These are phyloP conservation scores for Gigaspora rosea DNA, from an alignment of 192 early-diverging fungal species.

Conservation along the genomic window DNA sequence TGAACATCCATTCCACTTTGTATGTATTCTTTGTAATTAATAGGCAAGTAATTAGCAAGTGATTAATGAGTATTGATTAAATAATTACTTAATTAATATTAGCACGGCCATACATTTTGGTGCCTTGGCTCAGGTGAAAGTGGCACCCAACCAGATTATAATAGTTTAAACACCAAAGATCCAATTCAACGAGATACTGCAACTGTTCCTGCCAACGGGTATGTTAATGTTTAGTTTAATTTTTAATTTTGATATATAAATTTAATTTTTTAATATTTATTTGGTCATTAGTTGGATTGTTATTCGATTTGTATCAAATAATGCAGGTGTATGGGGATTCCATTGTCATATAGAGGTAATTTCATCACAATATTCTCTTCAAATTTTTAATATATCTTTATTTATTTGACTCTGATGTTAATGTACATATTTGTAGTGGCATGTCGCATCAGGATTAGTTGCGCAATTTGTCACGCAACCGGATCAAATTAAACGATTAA, in stretches of 20 bases:
- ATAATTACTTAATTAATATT: background rate
- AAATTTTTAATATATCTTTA: background rate
- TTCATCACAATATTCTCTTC: background rate
- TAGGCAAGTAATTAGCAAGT: background rate
- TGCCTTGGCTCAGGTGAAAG: conserved; percentile 41
- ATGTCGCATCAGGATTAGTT: conserved; percentile 46
- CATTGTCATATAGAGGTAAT: conserved; percentile 79
- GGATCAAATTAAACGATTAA: conserved; percentile 38
- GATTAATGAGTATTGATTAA: background rate
- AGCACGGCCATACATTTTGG: conserved; percentile 52
- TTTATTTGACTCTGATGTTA: background rate
- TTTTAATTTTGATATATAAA: too few relatives aligned
- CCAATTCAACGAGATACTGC: conserved; percentile 44
- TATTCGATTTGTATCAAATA: conserved; percentile 77
- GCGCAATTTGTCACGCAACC: conserved; percentile 45
- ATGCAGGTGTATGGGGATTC: conserved; percentile 82
- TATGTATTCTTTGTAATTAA: conserved; percentile 13
- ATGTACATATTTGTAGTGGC: conserved; percentile 42
- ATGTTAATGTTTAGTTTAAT: background rate
- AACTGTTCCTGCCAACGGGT: conserved; percentile 38
- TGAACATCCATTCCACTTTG: conserved; percentile 42
- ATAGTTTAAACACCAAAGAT: conserved; percentile 31
- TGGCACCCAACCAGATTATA: conserved; percentile 36
- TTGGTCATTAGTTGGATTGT: conserved; percentile 38
- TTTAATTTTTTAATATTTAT: background rate